Evolutionary conservation across 1,139 yeast species (phyloP), one percentile per base, ranked within the genome.

Genomic region (Zygoascus meyerae): DNA sequence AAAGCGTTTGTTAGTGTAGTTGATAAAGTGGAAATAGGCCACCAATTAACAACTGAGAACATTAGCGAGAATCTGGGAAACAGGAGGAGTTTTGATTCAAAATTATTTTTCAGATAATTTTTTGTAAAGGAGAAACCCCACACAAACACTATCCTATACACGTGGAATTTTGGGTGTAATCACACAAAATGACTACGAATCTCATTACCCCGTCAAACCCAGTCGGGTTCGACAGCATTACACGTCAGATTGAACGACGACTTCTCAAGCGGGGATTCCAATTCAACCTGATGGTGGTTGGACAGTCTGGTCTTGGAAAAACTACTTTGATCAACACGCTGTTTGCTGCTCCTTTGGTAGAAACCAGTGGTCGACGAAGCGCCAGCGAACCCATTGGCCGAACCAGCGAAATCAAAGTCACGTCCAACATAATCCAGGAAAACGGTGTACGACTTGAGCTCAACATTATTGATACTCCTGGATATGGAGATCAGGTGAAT

Each of bases 221-320:
- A 65, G 97, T 90, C 54, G 98, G 98, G 44, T 92, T 92, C 65
- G 97, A 92, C 69, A 84, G 97, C 56, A 90, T 92, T 68, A 92
- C 98, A 48, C 78, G 86, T 37, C 98, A 92, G 70, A 92, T 92
- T 63, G 97, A 92, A 68, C 87, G 85, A 66, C 80, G 97, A 57
- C 74, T 92, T 58, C 75, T 92, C 67, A 90, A 87, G 65, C 78
- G 94, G 60, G 98, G 98, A 9, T 92, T 92, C 69, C 95, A 87
- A 64, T 86, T 92, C 70, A 92, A 92, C 63, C 71, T 92, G 50
- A 89, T 92, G 94, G 85, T 86, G 46, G 97, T 92, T 40, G 98
- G 79, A 34, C 84, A 86, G 65, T 85, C 95, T 17, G 98, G 98
- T 2, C 77, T 92, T 57, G 98, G 98, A 49, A 92, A 92, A 68